phyloP scores from a whole-genome alignment of 2,329 filamentous ascomycete species.

The Calonectria multiphialidica region DNA sequence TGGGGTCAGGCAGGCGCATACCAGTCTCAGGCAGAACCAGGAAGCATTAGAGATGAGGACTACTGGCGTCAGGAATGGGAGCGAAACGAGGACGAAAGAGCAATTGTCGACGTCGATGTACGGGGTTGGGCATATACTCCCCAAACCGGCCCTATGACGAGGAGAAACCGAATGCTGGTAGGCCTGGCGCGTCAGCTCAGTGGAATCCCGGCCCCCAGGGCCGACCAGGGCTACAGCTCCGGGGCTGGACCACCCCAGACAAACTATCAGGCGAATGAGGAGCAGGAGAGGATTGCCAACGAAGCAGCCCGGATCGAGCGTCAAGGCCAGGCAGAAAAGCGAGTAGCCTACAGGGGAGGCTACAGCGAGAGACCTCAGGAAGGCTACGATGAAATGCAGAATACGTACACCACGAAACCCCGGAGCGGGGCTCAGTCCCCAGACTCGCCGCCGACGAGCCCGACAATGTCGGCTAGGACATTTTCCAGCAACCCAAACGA shows the following conservation, averaged over 20 bases:
- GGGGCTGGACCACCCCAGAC: conserved; percentile 35
- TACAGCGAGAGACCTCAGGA: conserved; percentile 77
- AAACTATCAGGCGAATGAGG: conserved; percentile 58
- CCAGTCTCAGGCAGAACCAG: conserved; percentile 46
- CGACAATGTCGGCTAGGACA: conserved; percentile 53
- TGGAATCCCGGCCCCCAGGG: conserved; percentile 80
- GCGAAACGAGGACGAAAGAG: conserved; percentile 82
- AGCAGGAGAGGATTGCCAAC: conserved; percentile 75
- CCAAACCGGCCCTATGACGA: conserved; percentile 84
- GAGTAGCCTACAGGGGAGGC: conserved; percentile 75
- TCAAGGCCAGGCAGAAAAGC: conserved; percentile 78
- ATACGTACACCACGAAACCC: conserved; percentile 43
- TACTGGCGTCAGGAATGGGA: conserved; percentile 87
- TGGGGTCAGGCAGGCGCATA: conserved; percentile 47
- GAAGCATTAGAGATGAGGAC: conserved; percentile 71
- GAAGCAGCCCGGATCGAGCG: conserved; percentile 84
- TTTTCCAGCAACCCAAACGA: conserved; percentile 59
- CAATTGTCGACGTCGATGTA: conserved; percentile 93
- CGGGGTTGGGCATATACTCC: conserved; percentile 95
- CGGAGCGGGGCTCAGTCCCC: conserved; percentile 51
- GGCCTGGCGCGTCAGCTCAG: conserved; percentile 89
- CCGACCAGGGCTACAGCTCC: conserved; percentile 47
- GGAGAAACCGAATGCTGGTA: conserved; percentile 88
- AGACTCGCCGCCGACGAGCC: conserved; percentile 58
- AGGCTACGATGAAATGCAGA: conserved; percentile 52